Base-by-base conservation (phyloP, 2,329 filamentous ascomycete species). In the Aspergillus amoenus region DNA sequence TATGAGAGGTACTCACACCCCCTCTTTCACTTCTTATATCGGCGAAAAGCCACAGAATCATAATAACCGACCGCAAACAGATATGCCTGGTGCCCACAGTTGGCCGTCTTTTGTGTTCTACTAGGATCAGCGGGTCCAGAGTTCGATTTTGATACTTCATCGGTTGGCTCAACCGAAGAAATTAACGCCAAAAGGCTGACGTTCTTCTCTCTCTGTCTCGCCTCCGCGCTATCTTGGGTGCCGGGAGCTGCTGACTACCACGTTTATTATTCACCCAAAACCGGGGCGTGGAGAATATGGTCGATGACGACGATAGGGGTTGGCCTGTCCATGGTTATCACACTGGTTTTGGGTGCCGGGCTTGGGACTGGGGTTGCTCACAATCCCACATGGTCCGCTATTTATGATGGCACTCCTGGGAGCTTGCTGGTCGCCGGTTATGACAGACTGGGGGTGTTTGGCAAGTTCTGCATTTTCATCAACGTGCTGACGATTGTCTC, bases 391-490 rank as follows among this genome's bases (percentile, higher is more conserved):
- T 66, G 64, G 64, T 49, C 48, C 6, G 46, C 49, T 5, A 55
- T 64, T 6, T 66, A 66, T 52, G 64, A 66, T 22, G 64, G 52
- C 7, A 68, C 57, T 1, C 68, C 75, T 0, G 77, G 76, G 4
- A 73, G 73, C 6, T 61, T 78, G 34, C 56, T 79, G 52, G 70
- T 73, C 59, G 72, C 71, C 13, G 72, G 64, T 5, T 79, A 74
- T 63, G 68, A 66, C 54, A 66, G 68, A 15, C 67, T 79, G 5
- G 75, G 76, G 12, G 68, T 64, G 3, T 78, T 79, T 59, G 77
- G 77, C 12, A 72, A 73, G 41, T 74, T 79, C 61, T 78, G 76
- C 53, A 72, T 72, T 11, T 73, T 77, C 55, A 68, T 79, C 53
- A 69, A 78, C 54, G 73, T 76, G 15, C 67, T 79, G 6, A 72